Base-by-base conservation (phyloP, 176 grass and related monocot species). In the Elaeis guineensis region DNA sequence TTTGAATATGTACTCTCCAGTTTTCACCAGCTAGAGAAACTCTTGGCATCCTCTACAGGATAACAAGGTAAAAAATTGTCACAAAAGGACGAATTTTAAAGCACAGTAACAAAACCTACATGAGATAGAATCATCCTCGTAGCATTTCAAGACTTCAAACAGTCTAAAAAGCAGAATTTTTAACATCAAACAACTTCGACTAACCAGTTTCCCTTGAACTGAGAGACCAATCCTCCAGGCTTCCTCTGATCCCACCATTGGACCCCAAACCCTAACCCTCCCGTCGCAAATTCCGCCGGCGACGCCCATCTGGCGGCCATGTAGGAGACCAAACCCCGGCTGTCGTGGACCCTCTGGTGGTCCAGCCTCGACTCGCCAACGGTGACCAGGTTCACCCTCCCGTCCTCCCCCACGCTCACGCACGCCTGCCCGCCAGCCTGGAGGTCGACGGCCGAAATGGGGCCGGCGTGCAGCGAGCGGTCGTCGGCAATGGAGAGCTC, bases 181-280 rank as follows among this genome's bases (percentile, higher is more conserved):
- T 14, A 44, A 44, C 35, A 44, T 44, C 9, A 3, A 39, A 44
- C 35, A 44, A 12, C 35, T 57, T 18, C 17, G 8, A 79, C 86
- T 79, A 59, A 90, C 86, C 86, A 85, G 55, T 75, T 62, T 9
- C 78, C 75, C 55, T 65, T 81, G 59, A 73, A 85, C 19, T 85
- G 86, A n/a, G 67, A 67, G 54, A 79, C 82, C 3, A 81, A 52
- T 3, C 62, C 75, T 1, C 73, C 67, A n/a, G 78, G 81, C 64
- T 82, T 90, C 82, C 86, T 78, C 22, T 61, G 71, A 71, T 90
- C 86, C 82, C 82, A 90, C 86, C 86, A 90, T 54, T 85, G 86
- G 21, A 90, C 71, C 3, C 78, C 75, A 30, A 79, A 75, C 25
- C 86, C 82, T 5, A 69, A 58, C 9, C 81, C 86, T 11, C 81